Conservation (phyloP, 169 alveolate species). For the Eimeria necatrix region DNA sequence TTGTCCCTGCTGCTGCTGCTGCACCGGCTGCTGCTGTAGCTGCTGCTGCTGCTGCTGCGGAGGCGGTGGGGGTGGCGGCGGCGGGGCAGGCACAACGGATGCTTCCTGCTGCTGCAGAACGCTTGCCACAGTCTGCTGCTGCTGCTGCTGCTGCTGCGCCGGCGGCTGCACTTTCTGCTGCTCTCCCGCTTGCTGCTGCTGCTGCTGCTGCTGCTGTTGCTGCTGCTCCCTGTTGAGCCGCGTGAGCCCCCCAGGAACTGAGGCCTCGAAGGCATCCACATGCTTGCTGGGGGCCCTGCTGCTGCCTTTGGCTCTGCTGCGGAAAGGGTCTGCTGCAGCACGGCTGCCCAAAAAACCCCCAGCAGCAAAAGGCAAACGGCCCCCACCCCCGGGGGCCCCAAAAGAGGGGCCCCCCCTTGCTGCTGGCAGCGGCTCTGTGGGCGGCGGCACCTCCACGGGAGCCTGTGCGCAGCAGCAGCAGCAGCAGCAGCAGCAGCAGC, state of each 20-base stretch:
- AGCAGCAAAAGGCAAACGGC: slow-evolving; percentile 22
- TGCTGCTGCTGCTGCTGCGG: slow-evolving; percentile 45
- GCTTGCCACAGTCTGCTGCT: slow-evolving; percentile 8
- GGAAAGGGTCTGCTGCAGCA: slow-evolving; percentile 76
- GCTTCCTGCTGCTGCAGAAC: neutral
- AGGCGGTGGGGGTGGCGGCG: neutral
- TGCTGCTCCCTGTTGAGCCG: slow-evolving; percentile 70
- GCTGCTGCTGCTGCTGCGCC: slow-evolving; percentile 21
- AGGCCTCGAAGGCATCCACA: slow-evolving; percentile 80
- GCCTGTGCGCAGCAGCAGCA: slow-evolving; percentile 24
- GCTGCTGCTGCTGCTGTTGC: slow-evolving; percentile 66
- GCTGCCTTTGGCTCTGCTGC: slow-evolving; percentile 76
- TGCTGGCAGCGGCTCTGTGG: neutral
- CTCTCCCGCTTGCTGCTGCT: slow-evolving; percentile 20
- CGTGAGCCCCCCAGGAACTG: slow-evolving; percentile 79
- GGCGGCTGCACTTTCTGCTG: neutral
- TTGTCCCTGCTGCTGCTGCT: slow-evolving; percentile 13
- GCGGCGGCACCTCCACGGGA: neutral
- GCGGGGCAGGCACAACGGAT: neutral
- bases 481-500: slow-evolving; percentile 7
- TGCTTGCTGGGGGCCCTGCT: slow-evolving; percentile 81
- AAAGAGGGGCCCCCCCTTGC: slow-evolving; percentile 50
- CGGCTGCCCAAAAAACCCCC: neutral
- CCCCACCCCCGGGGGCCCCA: neutral
- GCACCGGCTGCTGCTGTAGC: slow-evolving; percentile 29